A percentile compares a stretch with the other conserved stretches of the same genome.
Conservation (phyloP, 1,284 basidiomycete genomes). For the Ceratobasidium sp. region DNA sequence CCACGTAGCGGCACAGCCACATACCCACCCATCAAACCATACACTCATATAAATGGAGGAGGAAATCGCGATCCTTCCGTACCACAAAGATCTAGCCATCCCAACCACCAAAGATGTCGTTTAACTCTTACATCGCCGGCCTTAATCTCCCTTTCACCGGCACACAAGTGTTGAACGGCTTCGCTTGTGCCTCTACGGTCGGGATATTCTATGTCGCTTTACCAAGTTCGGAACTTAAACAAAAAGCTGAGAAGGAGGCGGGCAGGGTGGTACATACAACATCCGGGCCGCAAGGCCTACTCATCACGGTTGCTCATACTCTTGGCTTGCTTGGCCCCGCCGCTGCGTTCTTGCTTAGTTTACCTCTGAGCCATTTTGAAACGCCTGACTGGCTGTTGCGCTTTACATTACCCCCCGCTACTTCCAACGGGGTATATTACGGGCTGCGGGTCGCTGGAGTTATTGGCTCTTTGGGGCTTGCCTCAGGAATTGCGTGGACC, state of each 20-base stretch:
- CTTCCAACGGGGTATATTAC: conserved; percentile 1
- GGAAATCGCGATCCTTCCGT: no score
- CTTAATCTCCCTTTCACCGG: conserved; percentile 21
- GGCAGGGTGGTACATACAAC: conserved; percentile 11
- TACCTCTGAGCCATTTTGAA: conserved; percentile 9
- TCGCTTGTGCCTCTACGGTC: conserved; percentile 8
- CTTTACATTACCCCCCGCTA: background rate
- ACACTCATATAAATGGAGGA: no score
- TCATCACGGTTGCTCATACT: background rate
- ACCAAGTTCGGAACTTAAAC: background rate
- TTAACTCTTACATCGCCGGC: conserved; percentile 25
- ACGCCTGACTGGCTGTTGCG: conserved; percentile 17
- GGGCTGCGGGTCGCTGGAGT: background rate
- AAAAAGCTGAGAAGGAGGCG: conserved; percentile 9
- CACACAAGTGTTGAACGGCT: conserved; percentile 17
- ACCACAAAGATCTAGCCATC: no score
- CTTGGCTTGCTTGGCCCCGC: conserved; percentile 5
- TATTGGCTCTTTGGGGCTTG: conserved; percentile 3
- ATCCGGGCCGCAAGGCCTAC: background rate
- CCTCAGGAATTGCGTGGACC: background rate
- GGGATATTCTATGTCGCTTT: background rate
- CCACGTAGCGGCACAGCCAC: no score
- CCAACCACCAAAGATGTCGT: background rate
- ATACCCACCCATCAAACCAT: no score
- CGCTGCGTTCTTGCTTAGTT: background rate